Conservation (phyloP, 805 yeast genomes). For the Wickerhamiella bombiphila region DNA sequence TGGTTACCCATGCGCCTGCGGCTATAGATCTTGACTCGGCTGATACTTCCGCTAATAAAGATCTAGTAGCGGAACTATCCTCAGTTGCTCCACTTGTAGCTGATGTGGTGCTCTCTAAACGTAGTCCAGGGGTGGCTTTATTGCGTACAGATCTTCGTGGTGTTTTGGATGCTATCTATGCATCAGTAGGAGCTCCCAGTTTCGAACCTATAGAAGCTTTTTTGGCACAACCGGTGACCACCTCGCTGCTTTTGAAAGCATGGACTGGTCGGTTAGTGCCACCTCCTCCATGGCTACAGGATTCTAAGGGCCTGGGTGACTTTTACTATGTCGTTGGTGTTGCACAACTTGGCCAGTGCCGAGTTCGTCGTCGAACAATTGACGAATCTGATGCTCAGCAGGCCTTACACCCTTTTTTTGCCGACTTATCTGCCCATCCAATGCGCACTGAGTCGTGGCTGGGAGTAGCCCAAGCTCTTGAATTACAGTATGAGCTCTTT, state of each 20-base stretch:
- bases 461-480: slow-evolving; percentile 52
- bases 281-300: background rate
- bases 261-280: slow-evolving; percentile 9
- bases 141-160: slow-evolving; percentile 55
- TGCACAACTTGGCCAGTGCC: slow-evolving; percentile 49
- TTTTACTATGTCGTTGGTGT: slow-evolving; percentile 58
- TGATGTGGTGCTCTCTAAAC: slow-evolving; percentile 38
- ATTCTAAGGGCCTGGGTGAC: slow-evolving; percentile 35
- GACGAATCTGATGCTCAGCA: slow-evolving; percentile 49
- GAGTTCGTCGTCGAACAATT: slow-evolving; percentile 54
- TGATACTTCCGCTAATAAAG: slow-evolving; percentile 28
- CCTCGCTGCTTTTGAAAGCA: slow-evolving; percentile 1
- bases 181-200: slow-evolving; percentile 29
- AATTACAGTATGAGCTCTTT: slow-evolving; percentile 2
- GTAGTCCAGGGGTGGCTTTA: slow-evolving; percentile 42
- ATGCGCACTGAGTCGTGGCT: slow-evolving; percentile 76
- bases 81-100: slow-evolving; percentile 35
- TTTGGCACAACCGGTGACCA: slow-evolving; percentile 9
- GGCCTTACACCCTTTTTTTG: slow-evolving; percentile 48
- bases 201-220: slow-evolving; percentile 8
- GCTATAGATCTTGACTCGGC: slow-evolving; percentile 56
- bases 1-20: slow-evolving; percentile 17
- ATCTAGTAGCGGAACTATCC: slow-evolving; percentile 30
- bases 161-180: slow-evolving; percentile 64
- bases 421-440: slow-evolving; percentile 54